phyloP scores from a whole-genome alignment of 768 basidiomycete genomes.

The Hemileccinum rubropunctum region DNA sequence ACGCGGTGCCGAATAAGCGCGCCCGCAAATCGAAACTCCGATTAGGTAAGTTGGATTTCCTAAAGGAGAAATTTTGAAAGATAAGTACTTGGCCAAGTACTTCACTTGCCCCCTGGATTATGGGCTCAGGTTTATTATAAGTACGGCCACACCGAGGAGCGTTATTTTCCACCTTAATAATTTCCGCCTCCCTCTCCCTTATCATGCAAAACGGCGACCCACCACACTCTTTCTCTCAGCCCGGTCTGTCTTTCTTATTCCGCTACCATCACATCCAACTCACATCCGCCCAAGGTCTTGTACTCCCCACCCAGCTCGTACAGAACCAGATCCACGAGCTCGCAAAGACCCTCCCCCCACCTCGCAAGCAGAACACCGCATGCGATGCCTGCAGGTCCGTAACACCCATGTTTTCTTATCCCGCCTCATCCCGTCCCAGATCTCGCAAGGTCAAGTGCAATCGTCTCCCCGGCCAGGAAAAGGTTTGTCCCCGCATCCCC shows the following conservation, averaged over 20 bases:
- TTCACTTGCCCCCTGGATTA: conserved; percentile 12
- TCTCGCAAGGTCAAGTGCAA: conserved; percentile 89
- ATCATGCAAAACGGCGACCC: conserved; percentile 32
- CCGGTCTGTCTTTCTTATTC: conserved; percentile 18
- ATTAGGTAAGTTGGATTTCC: conserved; percentile 8
- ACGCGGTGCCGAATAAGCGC: conserved; percentile 27
- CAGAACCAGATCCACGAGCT: conserved; percentile 84
- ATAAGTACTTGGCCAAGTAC: conserved; percentile 28
- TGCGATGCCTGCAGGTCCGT: conserved; percentile 87
- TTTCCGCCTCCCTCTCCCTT: conserved; percentile 21
- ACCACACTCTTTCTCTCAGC: conserved; percentile 33
- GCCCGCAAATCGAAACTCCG: conserved; percentile 26
- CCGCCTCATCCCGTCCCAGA: conserved; percentile 36
- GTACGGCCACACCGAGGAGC: conserved; percentile 15
- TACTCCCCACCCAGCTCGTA: conserved; percentile 61
- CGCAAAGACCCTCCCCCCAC: conserved; percentile 77
- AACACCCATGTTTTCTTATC: not conserved
- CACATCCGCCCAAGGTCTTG: conserved; percentile 43
- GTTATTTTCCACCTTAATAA: conserved; percentile 26
- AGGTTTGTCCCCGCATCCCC: conserved; percentile 46
- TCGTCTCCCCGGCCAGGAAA: conserved; percentile 76
- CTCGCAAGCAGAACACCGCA: conserved; percentile 89
- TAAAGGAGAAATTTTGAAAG: conserved; percentile 4
- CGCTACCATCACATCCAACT: not conserved
- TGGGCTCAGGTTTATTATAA: conserved; percentile 21